phyloP scores from a whole-genome alignment of 805 yeast species.

The Scheffersomyces stipitis region DNA sequence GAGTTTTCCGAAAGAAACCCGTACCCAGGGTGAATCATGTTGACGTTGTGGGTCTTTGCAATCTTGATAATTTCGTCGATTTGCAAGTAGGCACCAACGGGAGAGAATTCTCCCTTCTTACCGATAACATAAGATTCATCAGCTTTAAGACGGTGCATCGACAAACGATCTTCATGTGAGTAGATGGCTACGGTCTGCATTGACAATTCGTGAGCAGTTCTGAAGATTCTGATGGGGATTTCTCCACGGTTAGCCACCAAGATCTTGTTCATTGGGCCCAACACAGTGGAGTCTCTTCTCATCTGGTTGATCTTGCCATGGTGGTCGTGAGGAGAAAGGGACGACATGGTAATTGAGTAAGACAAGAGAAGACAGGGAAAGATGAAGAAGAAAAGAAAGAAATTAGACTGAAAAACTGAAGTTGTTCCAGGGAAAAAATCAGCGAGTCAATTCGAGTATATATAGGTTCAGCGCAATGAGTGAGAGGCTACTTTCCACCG shows the following conservation, averaged over 20 bases:
- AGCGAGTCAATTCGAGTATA: too few relatives aligned
- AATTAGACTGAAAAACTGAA: background rate
- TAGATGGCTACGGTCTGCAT: constrained; percentile 97
- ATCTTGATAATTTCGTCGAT: constrained; percentile 91
- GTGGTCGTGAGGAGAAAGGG: constrained; percentile 3
- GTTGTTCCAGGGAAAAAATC: too few relatives aligned
- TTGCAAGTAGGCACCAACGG: constrained; percentile 94
- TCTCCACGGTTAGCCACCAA: constrained; percentile 85
- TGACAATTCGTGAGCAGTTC: constrained; percentile 96
- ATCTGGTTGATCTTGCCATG: constrained; percentile 33
- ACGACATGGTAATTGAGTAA: background rate
- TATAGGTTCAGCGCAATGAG: too few relatives aligned
- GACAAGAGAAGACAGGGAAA: constrained; percentile 1
- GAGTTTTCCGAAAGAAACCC: constrained; percentile 87
- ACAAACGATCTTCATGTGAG: constrained; percentile 91
- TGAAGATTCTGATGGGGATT: constrained; percentile 83
- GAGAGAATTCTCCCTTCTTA: constrained; percentile 82
- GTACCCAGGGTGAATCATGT: constrained; percentile 42
- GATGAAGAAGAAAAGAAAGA: background rate
- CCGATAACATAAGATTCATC: constrained; percentile 95
- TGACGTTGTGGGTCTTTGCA: constrained; percentile 49
- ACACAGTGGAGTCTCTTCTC: constrained; percentile 43
- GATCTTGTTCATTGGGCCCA: constrained; percentile 56
- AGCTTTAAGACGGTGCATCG: constrained; percentile 93
- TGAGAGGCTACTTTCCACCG: too few relatives aligned